A percentile compares a stretch with the other conserved stretches of the same genome.
Conservation (phyloP, 495 filamentous ascomycete species). For the Trichoderma virens region DNA sequence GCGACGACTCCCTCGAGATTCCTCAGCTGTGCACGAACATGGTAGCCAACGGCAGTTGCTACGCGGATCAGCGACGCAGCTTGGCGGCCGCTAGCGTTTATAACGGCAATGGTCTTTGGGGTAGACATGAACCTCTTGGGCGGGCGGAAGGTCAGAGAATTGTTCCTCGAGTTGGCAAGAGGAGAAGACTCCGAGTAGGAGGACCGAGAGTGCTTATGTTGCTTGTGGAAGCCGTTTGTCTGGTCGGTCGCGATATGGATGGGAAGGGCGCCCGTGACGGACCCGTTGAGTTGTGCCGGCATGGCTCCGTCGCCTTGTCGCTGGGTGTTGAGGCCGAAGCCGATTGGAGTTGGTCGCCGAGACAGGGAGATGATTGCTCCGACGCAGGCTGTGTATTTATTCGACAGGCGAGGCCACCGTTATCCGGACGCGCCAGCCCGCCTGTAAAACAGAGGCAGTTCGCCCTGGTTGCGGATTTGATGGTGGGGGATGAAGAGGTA, state of each 20-base stretch:
- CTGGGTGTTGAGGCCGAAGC: conserved; percentile 31
- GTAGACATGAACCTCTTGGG: conserved; percentile 44
- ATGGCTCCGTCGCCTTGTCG: conserved; percentile 16
- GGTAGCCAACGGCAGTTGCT: conserved; percentile 83
- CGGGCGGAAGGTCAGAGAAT: conserved; percentile 41
- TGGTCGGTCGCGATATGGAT: conserved; percentile 25
- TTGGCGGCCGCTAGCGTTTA: conserved; percentile 89
- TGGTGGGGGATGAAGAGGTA: not conserved
- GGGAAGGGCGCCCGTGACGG: conserved; percentile 3
- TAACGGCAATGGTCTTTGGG: conserved; percentile 77
- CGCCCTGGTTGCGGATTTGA: not conserved
- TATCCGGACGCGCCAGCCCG: conserved; percentile 4
- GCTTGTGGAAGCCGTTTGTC: conserved; percentile 25
- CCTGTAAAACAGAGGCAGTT: not conserved
- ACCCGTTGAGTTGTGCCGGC: conserved; percentile 11
- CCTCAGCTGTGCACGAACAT: conserved; percentile 80
- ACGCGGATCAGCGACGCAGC: conserved; percentile 89
- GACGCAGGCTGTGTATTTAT: conserved; percentile 1
- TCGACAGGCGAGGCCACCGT: conserved; percentile 8
- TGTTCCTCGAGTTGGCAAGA: conserved; percentile 37
- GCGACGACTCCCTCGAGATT: conserved; percentile 76
- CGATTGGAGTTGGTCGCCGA: conserved; percentile 24
- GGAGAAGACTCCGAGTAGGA: conserved; percentile 44
- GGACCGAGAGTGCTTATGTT: conserved; percentile 46
- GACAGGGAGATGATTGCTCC: not conserved